Conservation (phyloP, 768 basidiomycete species). For the Boletus bicolor region DNA sequence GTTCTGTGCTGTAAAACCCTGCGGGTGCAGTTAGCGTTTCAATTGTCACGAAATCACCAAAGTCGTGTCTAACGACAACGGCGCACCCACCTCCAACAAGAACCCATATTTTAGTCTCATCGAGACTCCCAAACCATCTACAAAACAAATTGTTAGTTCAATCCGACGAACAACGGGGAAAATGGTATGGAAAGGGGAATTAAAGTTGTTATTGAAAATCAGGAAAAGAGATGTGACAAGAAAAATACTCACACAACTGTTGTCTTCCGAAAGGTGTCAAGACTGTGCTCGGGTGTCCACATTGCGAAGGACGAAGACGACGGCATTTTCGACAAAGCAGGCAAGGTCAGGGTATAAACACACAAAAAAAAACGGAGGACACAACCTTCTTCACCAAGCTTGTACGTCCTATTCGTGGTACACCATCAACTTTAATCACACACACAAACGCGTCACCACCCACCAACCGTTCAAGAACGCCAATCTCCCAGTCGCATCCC, state of each 20-base stretch:
- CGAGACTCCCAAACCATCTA: conserved; percentile 67
- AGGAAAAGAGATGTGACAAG: not conserved
- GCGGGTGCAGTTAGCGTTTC: conserved; percentile 24
- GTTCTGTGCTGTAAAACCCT: conserved; percentile 58
- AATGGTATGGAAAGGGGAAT: not conserved
- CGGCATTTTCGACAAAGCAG: not conserved
- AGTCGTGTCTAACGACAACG: conserved; percentile 4
- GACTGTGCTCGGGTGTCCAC: conserved; percentile 36
- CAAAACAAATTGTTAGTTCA: not conserved
- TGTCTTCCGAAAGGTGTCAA: conserved; percentile 89
- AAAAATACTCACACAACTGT: conserved; percentile 62
- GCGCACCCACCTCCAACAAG: conserved; percentile 50
- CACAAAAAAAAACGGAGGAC: not conserved
- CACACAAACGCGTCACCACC: conserved; percentile 16
- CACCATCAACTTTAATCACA: not conserved
- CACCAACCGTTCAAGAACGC: conserved; percentile 83
- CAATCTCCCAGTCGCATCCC: conserved; percentile 65
- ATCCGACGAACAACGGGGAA: not conserved
- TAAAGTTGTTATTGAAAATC: too few relatives aligned
- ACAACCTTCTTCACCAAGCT: conserved; percentile 81
- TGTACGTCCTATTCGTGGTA: conserved; percentile 64
- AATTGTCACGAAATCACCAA: not conserved
- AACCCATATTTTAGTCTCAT: conserved; percentile 78
- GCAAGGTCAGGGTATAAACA: not conserved
- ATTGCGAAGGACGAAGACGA: too few relatives aligned